Evolutionary conservation across 1,284 basidiomycete species (phyloP).

Genomic region (Puccinia hordei): DNA sequence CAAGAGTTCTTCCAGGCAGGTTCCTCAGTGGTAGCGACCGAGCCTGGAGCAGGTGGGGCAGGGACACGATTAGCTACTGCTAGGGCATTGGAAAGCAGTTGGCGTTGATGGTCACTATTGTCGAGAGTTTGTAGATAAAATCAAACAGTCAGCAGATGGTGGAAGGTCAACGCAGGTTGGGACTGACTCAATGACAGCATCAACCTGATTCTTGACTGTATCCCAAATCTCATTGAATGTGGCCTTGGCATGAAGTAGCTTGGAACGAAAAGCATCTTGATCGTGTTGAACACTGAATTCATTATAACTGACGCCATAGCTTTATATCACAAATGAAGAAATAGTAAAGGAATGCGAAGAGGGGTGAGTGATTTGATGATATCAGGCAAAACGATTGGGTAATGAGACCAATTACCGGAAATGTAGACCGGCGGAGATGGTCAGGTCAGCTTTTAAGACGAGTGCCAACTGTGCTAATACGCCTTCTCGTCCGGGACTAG

Average conservation of each 20-base stretch:
- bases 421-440: slow-evolving; percentile 90
- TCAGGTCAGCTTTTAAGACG: slow-evolving; percentile 88
- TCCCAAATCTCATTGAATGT: slow-evolving; percentile 90
- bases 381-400: neutral
- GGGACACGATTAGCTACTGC: slow-evolving; percentile 80
- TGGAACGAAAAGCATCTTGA: slow-evolving; percentile 82
- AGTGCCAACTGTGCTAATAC: slow-evolving; percentile 87
- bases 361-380: neutral
- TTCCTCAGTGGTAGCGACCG: slow-evolving; percentile 71
- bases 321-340: neutral
- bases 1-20: slow-evolving; percentile 95
- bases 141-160: neutral
- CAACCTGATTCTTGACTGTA: slow-evolving; percentile 85
- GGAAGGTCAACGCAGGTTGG: neutral
- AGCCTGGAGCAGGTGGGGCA: slow-evolving; percentile 64
- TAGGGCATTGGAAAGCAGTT: slow-evolving; percentile 85
- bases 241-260: slow-evolving; percentile 76
- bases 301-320: slow-evolving; percentile 89
- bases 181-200: slow-evolving; percentile 76
- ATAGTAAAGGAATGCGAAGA: neutral
- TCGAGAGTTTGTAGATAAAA: neutral
- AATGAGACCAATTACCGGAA: slow-evolving; percentile 68
- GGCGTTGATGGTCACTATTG: slow-evolving; percentile 74
- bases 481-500: slow-evolving; percentile 88
- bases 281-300: slow-evolving; percentile 92